These are phyloP conservation scores for Senna siamea DNA, from an alignment of 306 rosid genomes.

Conservation along the genomic window DNA sequence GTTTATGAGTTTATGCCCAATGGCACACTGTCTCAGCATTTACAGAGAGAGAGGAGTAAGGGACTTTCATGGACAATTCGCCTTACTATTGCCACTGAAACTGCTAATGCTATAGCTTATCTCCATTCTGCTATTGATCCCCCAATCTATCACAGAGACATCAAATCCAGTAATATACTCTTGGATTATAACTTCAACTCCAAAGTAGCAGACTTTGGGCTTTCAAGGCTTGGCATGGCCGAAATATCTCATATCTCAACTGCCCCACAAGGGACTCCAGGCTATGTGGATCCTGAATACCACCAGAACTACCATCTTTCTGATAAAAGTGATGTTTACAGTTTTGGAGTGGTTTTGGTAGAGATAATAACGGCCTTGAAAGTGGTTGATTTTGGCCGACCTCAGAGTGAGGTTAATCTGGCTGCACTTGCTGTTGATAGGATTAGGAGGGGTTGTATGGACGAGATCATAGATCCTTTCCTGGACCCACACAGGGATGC, in stretches of 20 bases:
- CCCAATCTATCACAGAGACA: conserved; percentile 95
- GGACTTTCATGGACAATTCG: conserved; percentile 91
- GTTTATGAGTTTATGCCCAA: conserved; percentile 91
- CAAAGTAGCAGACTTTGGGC: conserved; percentile 98
- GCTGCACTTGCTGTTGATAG: conserved; percentile 97
- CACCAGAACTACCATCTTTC: conserved; percentile 97
- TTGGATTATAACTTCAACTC: conserved; percentile 81
- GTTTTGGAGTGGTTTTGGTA: conserved; percentile 90
- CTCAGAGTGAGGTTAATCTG: conserved; percentile 77
- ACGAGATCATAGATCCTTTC: conserved; percentile 85
- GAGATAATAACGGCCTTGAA: conserved; percentile 94
- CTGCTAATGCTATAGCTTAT: conserved; percentile 87
- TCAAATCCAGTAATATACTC: conserved; percentile 90
- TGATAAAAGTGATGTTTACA: conserved; percentile 94
- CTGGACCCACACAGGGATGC: conserved; percentile 95
- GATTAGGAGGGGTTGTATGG: conserved; percentile 79
- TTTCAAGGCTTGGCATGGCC: conserved; percentile 87
- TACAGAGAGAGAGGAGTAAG: conserved; percentile 69
- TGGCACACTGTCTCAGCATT: conserved; percentile 88
- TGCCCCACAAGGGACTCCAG: conserved; percentile 98
- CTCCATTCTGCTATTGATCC: conserved; percentile 88
- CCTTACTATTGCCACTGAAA: conserved; percentile 88
- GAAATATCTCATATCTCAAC: conserved; percentile 92
- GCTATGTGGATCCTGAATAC: conserved; percentile 97
- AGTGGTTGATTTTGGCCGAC: conserved; percentile 91